Conservation (phyloP, 202 grass and related monocot species). For the Carex sylvatica region DNA sequence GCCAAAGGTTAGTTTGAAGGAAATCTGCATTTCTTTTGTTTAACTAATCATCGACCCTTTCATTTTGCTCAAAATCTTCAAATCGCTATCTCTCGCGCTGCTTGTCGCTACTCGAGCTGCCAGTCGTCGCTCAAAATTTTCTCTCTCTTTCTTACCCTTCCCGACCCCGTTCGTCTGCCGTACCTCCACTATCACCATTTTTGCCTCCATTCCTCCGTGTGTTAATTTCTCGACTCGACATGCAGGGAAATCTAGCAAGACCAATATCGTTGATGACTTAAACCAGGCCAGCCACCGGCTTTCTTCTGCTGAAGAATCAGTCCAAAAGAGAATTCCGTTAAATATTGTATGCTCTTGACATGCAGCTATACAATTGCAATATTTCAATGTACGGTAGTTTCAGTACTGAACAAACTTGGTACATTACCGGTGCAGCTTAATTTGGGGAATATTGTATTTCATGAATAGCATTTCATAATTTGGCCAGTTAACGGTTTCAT, state of each 20-base stretch:
- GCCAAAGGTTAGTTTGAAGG: no score
- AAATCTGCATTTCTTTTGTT: no score
- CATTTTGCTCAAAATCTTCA: no score
- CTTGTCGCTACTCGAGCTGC: no score
- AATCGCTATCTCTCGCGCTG: no score
- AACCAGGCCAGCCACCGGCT: constrained; percentile 47
- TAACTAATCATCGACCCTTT: no score
- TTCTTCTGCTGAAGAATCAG: constrained; percentile 52
- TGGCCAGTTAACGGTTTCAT: neutral
- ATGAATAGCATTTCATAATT: neutral
- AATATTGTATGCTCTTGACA: constrained; percentile 71
- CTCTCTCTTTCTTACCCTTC: no score
- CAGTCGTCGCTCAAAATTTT: no score
- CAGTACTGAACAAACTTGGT: neutral
- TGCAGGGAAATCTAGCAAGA: constrained; percentile 32
- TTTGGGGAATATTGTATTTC: neutral
- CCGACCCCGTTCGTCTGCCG: no score
- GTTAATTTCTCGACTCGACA: constrained; percentile 70
- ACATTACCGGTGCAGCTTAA: neutral
- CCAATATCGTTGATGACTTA: constrained; percentile 43
- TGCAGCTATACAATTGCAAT: neutral
- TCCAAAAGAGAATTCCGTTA: constrained; percentile 51
- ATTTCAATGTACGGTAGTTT: neutral
- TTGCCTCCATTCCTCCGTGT: no score
- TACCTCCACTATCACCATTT: no score